Evolutionary conservation across 257 asterid species (phyloP), one percentile per base, ranked within the genome.

Genomic region (Solanum bulbocastanum): DNA sequence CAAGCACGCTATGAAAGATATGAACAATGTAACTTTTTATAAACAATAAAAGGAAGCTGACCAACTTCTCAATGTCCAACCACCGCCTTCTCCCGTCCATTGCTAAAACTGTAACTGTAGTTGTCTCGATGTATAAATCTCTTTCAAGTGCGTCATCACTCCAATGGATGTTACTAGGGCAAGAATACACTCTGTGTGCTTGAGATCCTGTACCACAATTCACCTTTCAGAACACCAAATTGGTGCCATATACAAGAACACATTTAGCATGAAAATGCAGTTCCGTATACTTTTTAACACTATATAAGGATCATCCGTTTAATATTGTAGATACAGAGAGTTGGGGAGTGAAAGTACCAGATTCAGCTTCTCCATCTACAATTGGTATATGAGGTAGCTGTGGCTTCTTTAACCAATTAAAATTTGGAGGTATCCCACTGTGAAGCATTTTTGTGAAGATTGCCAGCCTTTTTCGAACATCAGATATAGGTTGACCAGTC

Each of bases 61-160:
- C 99, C 96, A 96, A 95, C 91, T 94, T 94, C 83, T 93, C 95
- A 91, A 97, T 94, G 94, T 97, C 99, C 93, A 97, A 87, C 99
- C 99, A 97, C 82, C 99, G 93, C 84, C 98, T 94, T 93, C 98
- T 93, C 88, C 99, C 99, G 91, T 97, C 99, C 99, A 96, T 96
- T 52, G 99, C 98, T 88, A 96, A 92, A 91, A 97, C 93, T 82
- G 98, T 96, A 89, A 96, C 92, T n/a, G 94, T 94, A 65, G 93
- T 90, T 16, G 95, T 94, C 91, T 92, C 95, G 84, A 97, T 94
- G 90, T 94, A 91, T 89, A 97, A 92, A 89, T 97, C 99, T 89
- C 91, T 96, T 92, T 97, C 99, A 88, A 92, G 96, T 87, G 96
- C 98, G 91, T 95, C 98, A 86, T 93, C 93, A 90, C 91, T 92